phyloP scores from a whole-genome alignment of 2,329 filamentous ascomycete species.

The Cytospora chrysosperma region DNA sequence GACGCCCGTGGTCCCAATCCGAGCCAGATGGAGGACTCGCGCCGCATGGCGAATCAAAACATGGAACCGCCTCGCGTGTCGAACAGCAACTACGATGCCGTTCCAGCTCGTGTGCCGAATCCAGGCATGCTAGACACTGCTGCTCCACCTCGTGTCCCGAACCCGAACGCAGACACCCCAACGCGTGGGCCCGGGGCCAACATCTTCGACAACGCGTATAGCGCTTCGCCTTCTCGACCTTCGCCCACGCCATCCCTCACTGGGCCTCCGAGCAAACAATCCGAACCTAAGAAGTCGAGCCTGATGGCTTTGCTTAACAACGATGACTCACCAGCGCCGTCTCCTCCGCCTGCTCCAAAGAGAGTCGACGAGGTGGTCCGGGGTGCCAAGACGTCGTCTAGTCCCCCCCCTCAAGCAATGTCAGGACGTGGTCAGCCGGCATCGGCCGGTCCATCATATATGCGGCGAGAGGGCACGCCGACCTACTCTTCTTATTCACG shows the following conservation, averaged over 20 bases:
- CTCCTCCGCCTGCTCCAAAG: constrained; percentile 48
- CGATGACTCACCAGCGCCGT: constrained; percentile 44
- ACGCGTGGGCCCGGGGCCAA: constrained; percentile 26
- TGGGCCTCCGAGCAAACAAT: constrained; percentile 40
- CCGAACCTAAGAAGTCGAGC: constrained; percentile 60
- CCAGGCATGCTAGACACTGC: constrained; percentile 17
- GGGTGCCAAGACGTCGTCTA: constrained; percentile 45
- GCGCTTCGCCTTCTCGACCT: constrained; percentile 23
- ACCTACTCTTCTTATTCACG: constrained; percentile 49
- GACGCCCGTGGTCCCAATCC: constrained; percentile 16
- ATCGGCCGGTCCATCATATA: constrained; percentile 41
- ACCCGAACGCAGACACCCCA: constrained; percentile 20
- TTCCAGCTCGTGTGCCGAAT: constrained; percentile 20
- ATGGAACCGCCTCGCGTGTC: constrained; percentile 18
- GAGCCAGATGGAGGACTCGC: constrained; percentile 13
- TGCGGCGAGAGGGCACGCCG: constrained; percentile 48
- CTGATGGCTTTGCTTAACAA: constrained; percentile 64
- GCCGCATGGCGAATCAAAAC: constrained; percentile 18
- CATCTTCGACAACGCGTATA: constrained; percentile 24
- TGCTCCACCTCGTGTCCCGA: constrained; percentile 20
- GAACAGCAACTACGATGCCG: constrained; percentile 12
- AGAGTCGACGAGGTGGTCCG: constrained; percentile 48
- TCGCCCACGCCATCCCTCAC: constrained; percentile 41
- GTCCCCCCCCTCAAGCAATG: constrained; percentile 49
- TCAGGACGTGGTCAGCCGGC: constrained; percentile 41